phyloP scores from a whole-genome alignment of 768 basidiomycete genomes.

The Lactarius psammicola region DNA sequence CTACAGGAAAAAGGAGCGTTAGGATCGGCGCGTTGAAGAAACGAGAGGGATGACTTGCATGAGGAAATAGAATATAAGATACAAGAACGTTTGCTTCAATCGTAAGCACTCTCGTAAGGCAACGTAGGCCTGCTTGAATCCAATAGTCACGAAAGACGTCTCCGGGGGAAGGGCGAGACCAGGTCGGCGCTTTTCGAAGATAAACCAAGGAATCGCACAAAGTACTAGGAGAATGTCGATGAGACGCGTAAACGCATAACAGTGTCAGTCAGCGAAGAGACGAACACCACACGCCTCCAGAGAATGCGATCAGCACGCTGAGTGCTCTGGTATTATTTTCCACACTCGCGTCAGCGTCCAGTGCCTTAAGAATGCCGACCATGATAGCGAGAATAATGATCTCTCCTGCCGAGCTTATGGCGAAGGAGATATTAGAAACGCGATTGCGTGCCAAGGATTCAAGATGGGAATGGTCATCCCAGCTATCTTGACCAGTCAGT shows the following conservation, averaged over 20 bases:
- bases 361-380: slow-evolving; percentile 69
- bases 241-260: background rate
- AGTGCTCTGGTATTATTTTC: slow-evolving; percentile 76
- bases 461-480: slow-evolving; percentile 50
- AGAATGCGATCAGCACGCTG: slow-evolving; percentile 74
- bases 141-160: slow-evolving; percentile 57
- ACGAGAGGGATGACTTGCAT: slow-evolving; percentile 49
- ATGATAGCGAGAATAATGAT: slow-evolving; percentile 67
- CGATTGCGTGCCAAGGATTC: slow-evolving; percentile 69
- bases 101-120: slow-evolving; percentile 63
- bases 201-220: slow-evolving; percentile 72
- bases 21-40: background rate
- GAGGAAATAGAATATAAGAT: slow-evolving; percentile 72
- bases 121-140: slow-evolving; percentile 63
- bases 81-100: slow-evolving; percentile 71
- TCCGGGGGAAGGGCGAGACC: slow-evolving; percentile 59
- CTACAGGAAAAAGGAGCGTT: slow-evolving; percentile 35
- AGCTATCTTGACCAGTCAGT: slow-evolving; percentile 32
- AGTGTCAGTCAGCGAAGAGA: slow-evolving; percentile 9
- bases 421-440: slow-evolving; percentile 73
- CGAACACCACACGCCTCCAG: slow-evolving; percentile 73
- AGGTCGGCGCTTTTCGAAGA: slow-evolving; percentile 63
- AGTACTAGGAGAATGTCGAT: slow-evolving; percentile 42
- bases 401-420: slow-evolving; percentile 68
- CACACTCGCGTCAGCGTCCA: slow-evolving; percentile 57